Evolutionary conservation across 345 rosid species (phyloP), one percentile per base, ranked within the genome.

Genomic region (Acer campestre): DNA sequence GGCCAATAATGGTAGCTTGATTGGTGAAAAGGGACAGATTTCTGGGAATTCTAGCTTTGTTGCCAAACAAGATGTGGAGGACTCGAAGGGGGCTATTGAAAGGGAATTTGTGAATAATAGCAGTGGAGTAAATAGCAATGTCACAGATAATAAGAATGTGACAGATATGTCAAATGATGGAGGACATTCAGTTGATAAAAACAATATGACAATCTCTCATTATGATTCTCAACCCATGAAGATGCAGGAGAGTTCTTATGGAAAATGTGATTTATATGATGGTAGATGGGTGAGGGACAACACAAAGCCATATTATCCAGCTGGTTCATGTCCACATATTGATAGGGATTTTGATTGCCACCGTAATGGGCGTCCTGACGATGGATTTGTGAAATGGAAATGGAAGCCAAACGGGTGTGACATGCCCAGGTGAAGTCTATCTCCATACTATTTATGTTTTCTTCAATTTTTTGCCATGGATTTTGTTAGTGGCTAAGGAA

Each of bases 371-470:
- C 85, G 98, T 87, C 95, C 95, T 59, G 95, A 94, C 71, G 88
- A 84, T 77, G 94, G 67, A 40, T 95, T 73, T 80, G 79, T 88
- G 51, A 90, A 85, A 72, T 94, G 98, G 94, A 92, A 81, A 81
- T 92, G 98, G 97, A 91, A 92, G 78, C 97, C 98, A 73, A 82
- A 89, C 82, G 86, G 89, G 1, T 93, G 98, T 42, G 81, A 86
- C 75, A 82, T 91, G 46, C 92, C 93, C 16, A 94, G 97, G 93
- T 90, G 77, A 51, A 20, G 31, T 67, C 70, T 58, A 56, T 75
- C 20, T 67, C 49, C 48, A 14, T 23, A 3, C 18, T 42, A 10
- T 7, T 13, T 22, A 42, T 23, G 10, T 31, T 18, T 71, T 7
- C 20, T 40, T 14, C n/a, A 58, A 14, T 69, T 22, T 22, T 59